Percentiles rank a stretch among this genome's conserved stretches.
Evolutionary conservation across 805 yeast species (phyloP).

Genomic region (Peterozyma xylosa): DNA sequence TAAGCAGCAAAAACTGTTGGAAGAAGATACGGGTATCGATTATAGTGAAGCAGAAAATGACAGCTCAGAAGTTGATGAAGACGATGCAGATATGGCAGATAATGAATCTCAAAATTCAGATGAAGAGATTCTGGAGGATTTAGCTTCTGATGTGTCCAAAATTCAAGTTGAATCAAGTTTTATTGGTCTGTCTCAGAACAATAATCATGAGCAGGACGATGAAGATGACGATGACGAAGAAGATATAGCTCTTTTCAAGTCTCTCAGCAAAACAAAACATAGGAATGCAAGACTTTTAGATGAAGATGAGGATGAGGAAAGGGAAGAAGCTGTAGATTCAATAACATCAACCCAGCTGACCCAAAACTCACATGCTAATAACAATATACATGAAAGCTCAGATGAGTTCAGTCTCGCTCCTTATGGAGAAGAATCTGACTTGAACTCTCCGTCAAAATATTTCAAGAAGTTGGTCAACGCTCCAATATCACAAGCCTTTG

Average conservation of each 20-base stretch:
- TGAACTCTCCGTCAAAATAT: slow-evolving; percentile 3
- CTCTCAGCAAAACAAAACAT: slow-evolving; percentile 1
- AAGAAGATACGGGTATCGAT: slow-evolving; percentile 10
- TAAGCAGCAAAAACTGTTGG: neutral
- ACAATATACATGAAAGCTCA: slow-evolving; percentile 16
- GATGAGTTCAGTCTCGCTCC: slow-evolving; percentile 8
- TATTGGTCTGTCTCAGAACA: slow-evolving; percentile 1
- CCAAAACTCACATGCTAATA: slow-evolving; percentile 8
- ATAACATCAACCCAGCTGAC: slow-evolving; percentile 3
- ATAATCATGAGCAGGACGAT: slow-evolving; percentile 12
- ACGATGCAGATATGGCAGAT: slow-evolving; percentile 9
- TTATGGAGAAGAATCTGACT: slow-evolving; percentile 2
- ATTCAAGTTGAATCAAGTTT: slow-evolving; percentile 11
- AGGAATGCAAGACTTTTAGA: slow-evolving; percentile 1
- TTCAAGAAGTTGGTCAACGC: slow-evolving; percentile 6
- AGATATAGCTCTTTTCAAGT: slow-evolving; percentile 5
- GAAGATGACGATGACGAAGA: slow-evolving; percentile 17
- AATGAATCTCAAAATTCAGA: slow-evolving; percentile 14
- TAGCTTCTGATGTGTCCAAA: slow-evolving; percentile 17
- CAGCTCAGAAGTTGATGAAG: slow-evolving; percentile 1
- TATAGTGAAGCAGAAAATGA: slow-evolving; percentile 9
- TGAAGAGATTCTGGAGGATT: slow-evolving; percentile 15
- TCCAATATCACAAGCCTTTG: slow-evolving; percentile 6
- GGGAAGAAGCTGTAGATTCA: slow-evolving; percentile 10
- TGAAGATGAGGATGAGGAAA: slow-evolving; percentile 13